Evolutionary conservation across 1,139 yeast genomes (phyloP).

Genomic region (Diutina mesorugosa): DNA sequence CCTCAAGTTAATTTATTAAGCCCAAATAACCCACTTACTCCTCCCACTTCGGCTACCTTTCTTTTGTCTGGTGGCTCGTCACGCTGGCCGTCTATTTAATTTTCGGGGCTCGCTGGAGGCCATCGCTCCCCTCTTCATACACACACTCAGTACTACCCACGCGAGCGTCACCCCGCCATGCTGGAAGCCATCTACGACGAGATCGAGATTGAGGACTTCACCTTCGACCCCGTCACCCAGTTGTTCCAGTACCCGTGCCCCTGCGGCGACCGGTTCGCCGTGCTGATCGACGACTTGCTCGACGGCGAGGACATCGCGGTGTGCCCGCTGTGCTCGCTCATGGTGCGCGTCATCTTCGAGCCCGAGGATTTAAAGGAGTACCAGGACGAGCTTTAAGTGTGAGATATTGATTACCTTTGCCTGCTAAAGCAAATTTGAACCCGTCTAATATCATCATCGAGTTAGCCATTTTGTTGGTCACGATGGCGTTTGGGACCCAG

Average conservation of each 20-base stretch:
- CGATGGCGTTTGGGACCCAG: neutral
- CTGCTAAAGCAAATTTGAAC: too few relatives aligned
- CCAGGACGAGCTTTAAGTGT: neutral
- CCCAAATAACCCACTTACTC: neutral
- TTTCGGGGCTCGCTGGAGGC: neutral
- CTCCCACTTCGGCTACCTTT: neutral
- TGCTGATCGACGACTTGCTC: constrained; percentile 67
- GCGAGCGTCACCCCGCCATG: neutral
- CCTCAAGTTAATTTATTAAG: too few relatives aligned
- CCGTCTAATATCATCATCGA: neutral
- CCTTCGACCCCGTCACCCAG: constrained; percentile 70
- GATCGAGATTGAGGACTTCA: constrained; percentile 93
- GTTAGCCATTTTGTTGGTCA: neutral
- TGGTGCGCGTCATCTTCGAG: constrained; percentile 87
- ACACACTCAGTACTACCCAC: neutral
- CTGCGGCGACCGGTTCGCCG: constrained; percentile 91
- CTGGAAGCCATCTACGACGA: constrained; percentile 73
- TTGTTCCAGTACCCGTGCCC: constrained; percentile 95
- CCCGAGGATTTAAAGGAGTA: constrained; percentile 29
- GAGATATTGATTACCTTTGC: neutral
- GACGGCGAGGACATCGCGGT: constrained; percentile 94
- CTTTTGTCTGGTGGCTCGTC: neutral
- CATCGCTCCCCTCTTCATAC: neutral
- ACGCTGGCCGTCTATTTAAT: neutral
- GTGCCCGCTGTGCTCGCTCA: constrained; percentile 90